Conservation (phyloP, 1,284 basidiomycete species). For the Cutaneotrichosporon mucoides region DNA sequence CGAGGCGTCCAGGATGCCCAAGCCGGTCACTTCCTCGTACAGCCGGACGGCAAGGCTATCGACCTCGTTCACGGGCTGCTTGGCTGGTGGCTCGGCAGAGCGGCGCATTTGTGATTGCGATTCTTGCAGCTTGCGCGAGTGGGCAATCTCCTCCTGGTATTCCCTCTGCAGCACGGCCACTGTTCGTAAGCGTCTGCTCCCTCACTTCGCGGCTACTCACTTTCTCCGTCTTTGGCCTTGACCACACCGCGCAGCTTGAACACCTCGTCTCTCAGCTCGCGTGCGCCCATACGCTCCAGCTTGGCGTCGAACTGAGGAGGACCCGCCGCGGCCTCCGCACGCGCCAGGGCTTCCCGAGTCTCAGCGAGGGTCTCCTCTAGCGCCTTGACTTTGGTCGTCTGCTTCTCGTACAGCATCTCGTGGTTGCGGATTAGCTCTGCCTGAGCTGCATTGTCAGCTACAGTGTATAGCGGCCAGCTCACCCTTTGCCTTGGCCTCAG, state of each 20-base stretch:
- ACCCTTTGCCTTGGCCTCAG: conserved; percentile 36
- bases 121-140: conserved; percentile 33
- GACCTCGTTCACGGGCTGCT: conserved; percentile 7
- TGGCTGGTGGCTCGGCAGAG: neutral
- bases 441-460: conserved; percentile 32
- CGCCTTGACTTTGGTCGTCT: conserved; percentile 25
- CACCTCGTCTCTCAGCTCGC: conserved; percentile 35
- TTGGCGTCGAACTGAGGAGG: conserved; percentile 18
- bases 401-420: conserved; percentile 37
- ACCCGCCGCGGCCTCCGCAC: conserved; percentile 3
- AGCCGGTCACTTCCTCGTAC: conserved; percentile 46
- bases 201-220: conserved; percentile 23
- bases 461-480: neutral
- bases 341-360: conserved; percentile 17
- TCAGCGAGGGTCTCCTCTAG: conserved; percentile 35
- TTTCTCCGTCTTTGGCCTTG: conserved; percentile 33
- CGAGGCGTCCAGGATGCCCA: conserved; percentile 39
- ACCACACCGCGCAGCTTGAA: conserved; percentile 26
- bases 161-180: conserved; percentile 35
- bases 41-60: conserved; percentile 24
- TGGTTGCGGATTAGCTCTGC: conserved; percentile 41
- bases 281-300: conserved; percentile 30
- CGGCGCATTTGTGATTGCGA: conserved; percentile 4
- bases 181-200: conserved; percentile 8
- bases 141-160: conserved; percentile 39